These are phyloP conservation scores for Fraxinus quadrangulata DNA, from an alignment of 257 asterid species.

Conservation along the genomic window DNA sequence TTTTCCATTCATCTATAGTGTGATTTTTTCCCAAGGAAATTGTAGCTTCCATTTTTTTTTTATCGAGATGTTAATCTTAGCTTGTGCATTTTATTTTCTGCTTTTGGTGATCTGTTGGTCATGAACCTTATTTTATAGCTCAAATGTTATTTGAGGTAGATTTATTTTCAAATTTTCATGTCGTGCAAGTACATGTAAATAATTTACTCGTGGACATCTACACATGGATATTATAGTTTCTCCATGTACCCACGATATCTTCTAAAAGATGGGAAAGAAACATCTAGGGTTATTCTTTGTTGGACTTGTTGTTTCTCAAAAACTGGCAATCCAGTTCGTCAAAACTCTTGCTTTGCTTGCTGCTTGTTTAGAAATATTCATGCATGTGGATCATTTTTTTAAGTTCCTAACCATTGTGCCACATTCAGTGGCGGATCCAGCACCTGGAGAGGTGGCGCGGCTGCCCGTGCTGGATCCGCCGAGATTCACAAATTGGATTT, in stretches of 20 bases:
- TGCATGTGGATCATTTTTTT: background rate
- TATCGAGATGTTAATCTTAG: constrained; percentile 5
- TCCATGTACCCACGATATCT: background rate
- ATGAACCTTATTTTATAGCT: background rate
- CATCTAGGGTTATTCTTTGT: background rate
- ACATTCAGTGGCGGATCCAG: too few species aligned
- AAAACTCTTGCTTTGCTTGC: background rate
- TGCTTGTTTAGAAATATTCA: background rate
- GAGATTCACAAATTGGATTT: too few species aligned
- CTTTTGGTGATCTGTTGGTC: background rate
- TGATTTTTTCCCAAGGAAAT: constrained; percentile 35
- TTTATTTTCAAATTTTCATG: background rate
- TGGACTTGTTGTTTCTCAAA: background rate
- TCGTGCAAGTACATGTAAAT: background rate
- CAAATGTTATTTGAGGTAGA: background rate
- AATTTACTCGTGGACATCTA: background rate
- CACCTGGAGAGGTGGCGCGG: background rate
- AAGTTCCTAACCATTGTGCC: background rate
- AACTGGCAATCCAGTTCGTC: background rate
- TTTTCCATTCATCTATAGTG: constrained; percentile 30
- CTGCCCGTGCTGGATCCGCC: too few species aligned
- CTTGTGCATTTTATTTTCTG: constrained; percentile 3
- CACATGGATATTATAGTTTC: background rate
- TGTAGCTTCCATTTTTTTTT: constrained; percentile 19
- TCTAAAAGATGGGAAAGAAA: background rate